Evolutionary conservation across 495 filamentous ascomycete genomes (phyloP).

Genomic region (Hypomontagnella monticulosa): DNA sequence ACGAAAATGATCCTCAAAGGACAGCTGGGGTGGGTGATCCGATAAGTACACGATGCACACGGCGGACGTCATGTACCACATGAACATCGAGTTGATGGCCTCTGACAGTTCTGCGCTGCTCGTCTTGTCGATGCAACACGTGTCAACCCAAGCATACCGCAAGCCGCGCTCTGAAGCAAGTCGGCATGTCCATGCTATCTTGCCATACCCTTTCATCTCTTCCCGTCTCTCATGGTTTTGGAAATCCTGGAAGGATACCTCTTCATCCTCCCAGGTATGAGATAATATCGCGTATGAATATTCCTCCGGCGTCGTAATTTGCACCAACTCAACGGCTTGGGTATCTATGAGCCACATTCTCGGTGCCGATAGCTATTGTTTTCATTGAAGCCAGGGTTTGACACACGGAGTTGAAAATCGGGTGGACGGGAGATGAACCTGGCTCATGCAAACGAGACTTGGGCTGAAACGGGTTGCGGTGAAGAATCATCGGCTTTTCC

Average conservation of each 20-base stretch:
- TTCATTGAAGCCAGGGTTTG: too few species aligned
- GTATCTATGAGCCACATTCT: slow-evolving; percentile 15
- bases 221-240: not conserved
- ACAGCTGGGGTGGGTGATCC: slow-evolving; percentile 41
- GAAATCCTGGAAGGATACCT: slow-evolving; percentile 49
- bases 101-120: slow-evolving; percentile 56
- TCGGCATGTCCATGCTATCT: slow-evolving; percentile 35
- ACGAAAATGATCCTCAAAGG: slow-evolving; percentile 10
- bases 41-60: slow-evolving; percentile 55
- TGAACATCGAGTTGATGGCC: slow-evolving; percentile 57
- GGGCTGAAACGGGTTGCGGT: too few species aligned
- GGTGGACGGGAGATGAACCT: too few species aligned
- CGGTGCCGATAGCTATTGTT: too few species aligned
- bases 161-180: slow-evolving; percentile 2
- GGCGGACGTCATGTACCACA: slow-evolving; percentile 49
- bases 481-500: too few species aligned
- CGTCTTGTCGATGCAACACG: slow-evolving; percentile 57
- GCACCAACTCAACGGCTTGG: not conserved
- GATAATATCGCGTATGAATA: slow-evolving; percentile 55
- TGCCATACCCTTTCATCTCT: slow-evolving; percentile 21
- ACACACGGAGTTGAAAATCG: too few species aligned
- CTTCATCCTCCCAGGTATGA: slow-evolving; percentile 53
- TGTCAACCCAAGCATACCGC: slow-evolving; percentile 50
- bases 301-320: not conserved
- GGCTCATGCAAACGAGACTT: too few species aligned